Percentiles rank a stretch among this genome's conserved stretches.
Evolutionary conservation across 2,329 filamentous ascomycete species (phyloP).

Genomic region (Colletotrichum spinosum): DNA sequence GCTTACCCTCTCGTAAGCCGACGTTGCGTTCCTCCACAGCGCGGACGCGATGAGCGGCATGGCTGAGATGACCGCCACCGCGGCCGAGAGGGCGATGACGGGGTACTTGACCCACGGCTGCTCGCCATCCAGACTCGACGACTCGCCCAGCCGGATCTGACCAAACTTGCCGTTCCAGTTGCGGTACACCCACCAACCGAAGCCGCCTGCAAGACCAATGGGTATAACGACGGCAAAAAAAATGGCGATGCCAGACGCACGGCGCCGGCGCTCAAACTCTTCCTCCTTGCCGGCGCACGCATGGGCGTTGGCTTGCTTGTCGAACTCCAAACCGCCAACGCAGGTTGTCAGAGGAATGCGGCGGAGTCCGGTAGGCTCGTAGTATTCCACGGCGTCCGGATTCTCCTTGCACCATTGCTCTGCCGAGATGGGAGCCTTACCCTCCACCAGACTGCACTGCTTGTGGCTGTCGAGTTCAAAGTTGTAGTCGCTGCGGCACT

Average conservation of each 20-base stretch:
- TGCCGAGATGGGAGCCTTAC: constrained; percentile 70
- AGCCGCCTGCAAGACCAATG: constrained; percentile 74
- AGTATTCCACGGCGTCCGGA: constrained; percentile 80
- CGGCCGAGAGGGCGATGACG: constrained; percentile 76
- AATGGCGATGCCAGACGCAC: constrained; percentile 77
- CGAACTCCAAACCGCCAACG: constrained; percentile 77
- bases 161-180: constrained; percentile 94
- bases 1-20: constrained; percentile 61
- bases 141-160: constrained; percentile 88
- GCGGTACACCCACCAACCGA: constrained; percentile 87
- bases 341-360: constrained; percentile 92
- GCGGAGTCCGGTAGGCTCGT: constrained; percentile 87
- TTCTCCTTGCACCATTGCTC: constrained; percentile 67
- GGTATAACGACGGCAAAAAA: constrained; percentile 89
- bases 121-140: constrained; percentile 71
- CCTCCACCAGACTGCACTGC: constrained; percentile 81
- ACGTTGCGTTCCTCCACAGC: constrained; percentile 75
- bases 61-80: constrained; percentile 69
- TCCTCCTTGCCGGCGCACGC: constrained; percentile 84
- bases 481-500: constrained; percentile 82
- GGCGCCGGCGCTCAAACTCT: constrained; percentile 79
- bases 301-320: constrained; percentile 71
- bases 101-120: constrained; percentile 85
- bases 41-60: constrained; percentile 79
- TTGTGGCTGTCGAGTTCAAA: constrained; percentile 83